These are phyloP conservation scores for Elongisporangium anandrum DNA, from an alignment of 352 stramenopile species.

Conservation along the genomic window DNA sequence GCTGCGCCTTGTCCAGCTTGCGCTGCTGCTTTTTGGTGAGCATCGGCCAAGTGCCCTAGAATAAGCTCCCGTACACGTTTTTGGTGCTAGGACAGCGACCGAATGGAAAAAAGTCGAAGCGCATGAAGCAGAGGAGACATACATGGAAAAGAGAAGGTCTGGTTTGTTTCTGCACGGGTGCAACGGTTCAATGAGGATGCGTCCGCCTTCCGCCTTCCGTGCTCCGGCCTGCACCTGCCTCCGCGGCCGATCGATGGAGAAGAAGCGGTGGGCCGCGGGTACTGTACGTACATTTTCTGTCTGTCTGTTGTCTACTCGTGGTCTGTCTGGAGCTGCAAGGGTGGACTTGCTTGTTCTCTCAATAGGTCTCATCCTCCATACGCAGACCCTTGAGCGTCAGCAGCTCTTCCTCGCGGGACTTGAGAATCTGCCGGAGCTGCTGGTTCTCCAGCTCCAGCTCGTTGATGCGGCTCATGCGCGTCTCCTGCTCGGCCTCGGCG, in stretches of 20 bases:
- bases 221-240: too few species aligned
- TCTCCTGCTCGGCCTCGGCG: slow-evolving; percentile 67
- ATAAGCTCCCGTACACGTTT: slow-evolving; percentile 5
- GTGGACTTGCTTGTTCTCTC: slow-evolving; percentile 4
- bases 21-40: slow-evolving; percentile 49
- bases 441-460: slow-evolving; percentile 67
- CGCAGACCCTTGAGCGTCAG: slow-evolving; percentile 14
- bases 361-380: slow-evolving; percentile 10
- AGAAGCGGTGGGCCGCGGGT: not conserved
- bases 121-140: too few species aligned
- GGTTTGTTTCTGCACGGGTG: not conserved
- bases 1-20: slow-evolving; percentile 34
- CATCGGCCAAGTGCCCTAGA: not conserved
- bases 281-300: not conserved
- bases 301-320: not conserved
- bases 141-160: too few species aligned
- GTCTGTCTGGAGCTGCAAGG: not conserved
- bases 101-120: too few species aligned
- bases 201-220: too few species aligned
- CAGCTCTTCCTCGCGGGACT: slow-evolving; percentile 38
- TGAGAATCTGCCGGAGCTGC: slow-evolving; percentile 39
- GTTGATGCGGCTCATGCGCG: slow-evolving; percentile 64
- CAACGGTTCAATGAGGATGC: not conserved
- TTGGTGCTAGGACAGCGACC: not conserved
- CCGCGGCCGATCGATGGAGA: not conserved